Percentiles rank a stretch among this genome's conserved stretches.
These are phyloP conservation scores for Xylona heveae DNA, from an alignment of 495 filamentous ascomycete genomes.

Conservation along the genomic window DNA sequence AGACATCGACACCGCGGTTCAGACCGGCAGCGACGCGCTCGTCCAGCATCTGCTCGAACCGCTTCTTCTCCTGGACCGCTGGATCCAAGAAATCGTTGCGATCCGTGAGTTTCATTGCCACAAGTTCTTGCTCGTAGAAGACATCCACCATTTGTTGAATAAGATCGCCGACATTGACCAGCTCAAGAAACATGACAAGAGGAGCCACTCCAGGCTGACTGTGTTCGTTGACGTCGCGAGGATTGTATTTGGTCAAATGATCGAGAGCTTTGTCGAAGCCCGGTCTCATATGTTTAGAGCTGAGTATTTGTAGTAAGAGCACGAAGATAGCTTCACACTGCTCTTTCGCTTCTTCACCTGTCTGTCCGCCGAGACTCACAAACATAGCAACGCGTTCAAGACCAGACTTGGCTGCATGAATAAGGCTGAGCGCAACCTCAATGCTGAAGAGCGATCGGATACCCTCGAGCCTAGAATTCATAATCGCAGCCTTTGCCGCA, in stretches of 20 bases:
- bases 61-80: conserved; percentile 84
- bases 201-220: conserved; percentile 59
- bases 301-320: conserved; percentile 57
- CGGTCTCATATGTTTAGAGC: conserved; percentile 65
- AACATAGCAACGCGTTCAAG: conserved; percentile 74
- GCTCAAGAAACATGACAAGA: conserved; percentile 84
- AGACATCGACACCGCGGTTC: conserved; percentile 91
- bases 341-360: conserved; percentile 62
- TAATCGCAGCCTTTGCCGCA: conserved; percentile 87
- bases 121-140: conserved; percentile 91
- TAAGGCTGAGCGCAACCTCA: conserved; percentile 75
- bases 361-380: conserved; percentile 53
- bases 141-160: conserved; percentile 99
- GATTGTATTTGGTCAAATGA: conserved; percentile 80
- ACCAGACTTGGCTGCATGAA: conserved; percentile 76
- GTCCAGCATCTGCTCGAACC: conserved; percentile 97
- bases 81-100: conserved; percentile 88
- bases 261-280: conserved; percentile 85
- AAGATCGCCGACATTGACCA: conserved; percentile 94
- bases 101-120: conserved; percentile 62
- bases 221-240: conserved; percentile 61
- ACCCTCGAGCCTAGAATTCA: conserved; percentile 83
- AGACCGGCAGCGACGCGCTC: conserved; percentile 89
- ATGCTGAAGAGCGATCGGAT: conserved; percentile 91
- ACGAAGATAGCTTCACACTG: conserved; percentile 89